These are phyloP conservation scores for Porcisia hertigi DNA, from an alignment of 208 protist species.

Conservation along the genomic window DNA sequence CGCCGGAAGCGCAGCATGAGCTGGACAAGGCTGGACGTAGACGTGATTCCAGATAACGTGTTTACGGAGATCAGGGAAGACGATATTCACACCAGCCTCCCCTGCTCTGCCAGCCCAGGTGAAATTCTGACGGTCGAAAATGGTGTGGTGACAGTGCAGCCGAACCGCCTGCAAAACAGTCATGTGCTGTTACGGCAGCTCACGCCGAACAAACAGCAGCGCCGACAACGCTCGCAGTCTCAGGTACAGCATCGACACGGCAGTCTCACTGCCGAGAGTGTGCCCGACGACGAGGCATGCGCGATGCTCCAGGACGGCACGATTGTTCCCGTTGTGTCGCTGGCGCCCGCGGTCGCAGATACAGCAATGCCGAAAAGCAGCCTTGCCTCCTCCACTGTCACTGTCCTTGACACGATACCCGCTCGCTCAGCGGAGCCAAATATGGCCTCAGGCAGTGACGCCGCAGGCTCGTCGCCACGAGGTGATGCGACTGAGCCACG, in stretches of 20 bases:
- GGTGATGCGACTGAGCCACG: constrained; percentile 8
- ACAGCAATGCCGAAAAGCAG: constrained; percentile 13
- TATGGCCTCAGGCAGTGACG: constrained; percentile 11
- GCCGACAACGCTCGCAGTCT: constrained; percentile 10
- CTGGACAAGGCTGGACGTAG: constrained; percentile 36
- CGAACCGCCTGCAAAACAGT: constrained; percentile 1
- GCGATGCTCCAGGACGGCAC: constrained; percentile 45
- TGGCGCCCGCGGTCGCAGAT: background rate
- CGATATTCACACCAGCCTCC: constrained; percentile 34
- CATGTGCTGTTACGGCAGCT: constrained; percentile 2
- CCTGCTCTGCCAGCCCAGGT: constrained; percentile 27
- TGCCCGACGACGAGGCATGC: constrained; percentile 38
- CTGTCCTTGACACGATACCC: background rate
- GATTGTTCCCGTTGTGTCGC: constrained; percentile 6
- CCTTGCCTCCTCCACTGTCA: constrained; percentile 6
- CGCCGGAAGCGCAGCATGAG: constrained; percentile 41
- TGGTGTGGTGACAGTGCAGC: background rate
- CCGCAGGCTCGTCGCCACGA: constrained; percentile 7
- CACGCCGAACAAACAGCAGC: constrained; percentile 8
- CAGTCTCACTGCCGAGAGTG: constrained; percentile 28
- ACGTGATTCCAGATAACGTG: constrained; percentile 51
- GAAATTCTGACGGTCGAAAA: constrained; percentile 8
- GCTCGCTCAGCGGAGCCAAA: constrained; percentile 2
- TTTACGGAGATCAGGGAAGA: constrained; percentile 56
- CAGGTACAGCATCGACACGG: constrained; percentile 15